Evolutionary conservation across 495 filamentous ascomycete species (phyloP), one percentile per base, ranked within the genome.

Genomic region (Xylaria flabelliformis): DNA sequence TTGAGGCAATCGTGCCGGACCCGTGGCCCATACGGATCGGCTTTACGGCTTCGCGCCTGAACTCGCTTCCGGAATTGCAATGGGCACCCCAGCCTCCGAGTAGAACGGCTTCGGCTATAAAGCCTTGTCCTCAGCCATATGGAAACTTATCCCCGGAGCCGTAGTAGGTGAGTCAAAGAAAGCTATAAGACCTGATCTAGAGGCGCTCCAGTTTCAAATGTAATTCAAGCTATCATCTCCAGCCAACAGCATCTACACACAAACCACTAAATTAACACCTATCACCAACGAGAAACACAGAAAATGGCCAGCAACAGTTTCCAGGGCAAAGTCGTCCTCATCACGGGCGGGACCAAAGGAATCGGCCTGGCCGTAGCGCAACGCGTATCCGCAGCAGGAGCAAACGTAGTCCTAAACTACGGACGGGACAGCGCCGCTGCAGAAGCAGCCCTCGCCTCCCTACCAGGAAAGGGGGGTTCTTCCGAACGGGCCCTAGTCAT

Each of bases 341-440:
- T 93, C 74, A 92, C 91, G n/a, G 90, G 91, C 70, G 88, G 82
- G 63, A 88, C 88, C 19, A 90, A 88, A 74, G 91, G 91, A 44
- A 92, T 93, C 44, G 91, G 91, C 72, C 83, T 80, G 63, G 86
- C 90, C 62, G 83, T 84, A 6, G 85, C 88, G 34, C 81, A 86
- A 29, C 82, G 82, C 13, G 82, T 91, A 44, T 85, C 86, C 36
- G 73, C 78, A 26, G 80, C 86, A 21, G 90, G 90, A 64, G 91
- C 90, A 56, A 87, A 81, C 53, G 82, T 92, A 46, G 86, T 90
- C 42, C 84, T 92, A 78, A 91, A 89, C 79, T 92, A 91, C 80
- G 80, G 82, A 48, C 83, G 80, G 44, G 82, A 88, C 76, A 72
- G 79, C 26, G 48, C 67, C 8, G 77, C 87, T 4, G 91, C 91